Percentiles rank a stretch among this genome's conserved stretches.
These are phyloP conservation scores for Pseudogymnoascus sp. DNA, from an alignment of 2,329 filamentous ascomycete species.

Conservation along the genomic window DNA sequence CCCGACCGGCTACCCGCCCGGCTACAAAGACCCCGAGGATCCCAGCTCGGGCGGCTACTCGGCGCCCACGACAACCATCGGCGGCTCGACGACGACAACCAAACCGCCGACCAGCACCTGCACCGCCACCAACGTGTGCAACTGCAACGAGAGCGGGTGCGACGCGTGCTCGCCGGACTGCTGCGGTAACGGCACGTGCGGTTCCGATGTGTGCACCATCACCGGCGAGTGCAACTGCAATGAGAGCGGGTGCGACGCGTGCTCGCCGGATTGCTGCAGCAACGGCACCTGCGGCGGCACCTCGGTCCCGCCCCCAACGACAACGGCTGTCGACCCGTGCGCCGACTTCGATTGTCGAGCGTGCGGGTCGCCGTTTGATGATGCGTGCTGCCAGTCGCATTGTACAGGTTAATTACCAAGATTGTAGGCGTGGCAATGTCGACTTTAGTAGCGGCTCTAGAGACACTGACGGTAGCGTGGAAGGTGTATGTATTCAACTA, in stretches of 20 bases:
- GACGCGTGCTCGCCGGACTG: neutral
- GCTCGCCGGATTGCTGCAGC: neutral
- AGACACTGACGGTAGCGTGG: neutral
- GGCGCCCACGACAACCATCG: neutral
- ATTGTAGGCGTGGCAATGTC: neutral
- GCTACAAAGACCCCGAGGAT: neutral
- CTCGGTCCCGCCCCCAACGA: neutral
- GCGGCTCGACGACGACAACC: neutral
- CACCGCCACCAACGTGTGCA: neutral
- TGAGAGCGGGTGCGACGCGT: neutral
- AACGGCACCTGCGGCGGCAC: neutral
- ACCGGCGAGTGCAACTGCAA: neutral
- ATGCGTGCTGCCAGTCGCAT: neutral
- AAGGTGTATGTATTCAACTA: neutral
- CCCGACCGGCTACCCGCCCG: neutral
- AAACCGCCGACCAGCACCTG: neutral
- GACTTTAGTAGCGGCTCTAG: neutral
- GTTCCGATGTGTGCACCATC: neutral
- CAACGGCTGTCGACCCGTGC: neutral
- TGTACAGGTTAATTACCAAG: neutral
- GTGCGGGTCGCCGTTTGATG: neutral
- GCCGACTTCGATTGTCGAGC: neutral
- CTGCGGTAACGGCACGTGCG: neutral
- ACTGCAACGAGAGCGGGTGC: neutral
- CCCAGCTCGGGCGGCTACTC: neutral